Evolutionary conservation across 768 basidiomycete genomes (phyloP), one percentile per base, ranked within the genome.

Genomic region (Psilocybe tampanensis): DNA sequence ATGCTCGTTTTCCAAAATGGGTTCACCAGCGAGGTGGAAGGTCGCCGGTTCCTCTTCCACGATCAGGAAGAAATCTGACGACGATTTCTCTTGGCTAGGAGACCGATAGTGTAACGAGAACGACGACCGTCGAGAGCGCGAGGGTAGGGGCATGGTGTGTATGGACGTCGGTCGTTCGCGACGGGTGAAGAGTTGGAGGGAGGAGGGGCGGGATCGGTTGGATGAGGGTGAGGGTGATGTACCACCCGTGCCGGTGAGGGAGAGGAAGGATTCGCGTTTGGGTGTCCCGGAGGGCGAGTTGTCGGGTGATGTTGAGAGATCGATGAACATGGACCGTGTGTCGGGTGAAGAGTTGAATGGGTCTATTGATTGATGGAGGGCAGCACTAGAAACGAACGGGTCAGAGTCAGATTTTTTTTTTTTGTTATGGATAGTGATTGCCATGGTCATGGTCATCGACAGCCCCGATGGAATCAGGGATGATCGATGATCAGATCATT

Each of bases 311-410:
- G 5, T 29, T 29, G n/a, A n/a, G n/a, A 75, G 61, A 36, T 78
- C 76, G 44, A 78, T 73, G 63, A 80, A 81, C 61, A 78, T 75
- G 9, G 82, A 76, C 48, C 69, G 74, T 19, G 80, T 74, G 53
- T 74, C 66, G 0, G 76, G 74, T 2, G 74, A 74, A 2, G 79
- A 69, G 13, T 70, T 66, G 54, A 78, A 78, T 2, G 76, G 75
- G 48, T 83, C 80, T 3, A 76, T 66, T 17, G 70, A 41, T 22
- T 63, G 57, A 54, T 56, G 67, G 26, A 63, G 26, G 34, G 50
- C 39, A 13, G 59, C 47, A 32, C 61, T 60, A 17, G 9, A n/a
- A n/a, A n/a, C n/a, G n/a, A n/a, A n/a, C n/a, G n/a, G n/a, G n/a
- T n/a, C n/a, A n/a, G n/a, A n/a, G n/a, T n/a, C n/a, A n/a, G n/a